Percentiles rank a stretch among this genome's conserved stretches.
Evolutionary conservation across 805 yeast species (phyloP).

Genomic region (Spathaspora gorwiae): DNA sequence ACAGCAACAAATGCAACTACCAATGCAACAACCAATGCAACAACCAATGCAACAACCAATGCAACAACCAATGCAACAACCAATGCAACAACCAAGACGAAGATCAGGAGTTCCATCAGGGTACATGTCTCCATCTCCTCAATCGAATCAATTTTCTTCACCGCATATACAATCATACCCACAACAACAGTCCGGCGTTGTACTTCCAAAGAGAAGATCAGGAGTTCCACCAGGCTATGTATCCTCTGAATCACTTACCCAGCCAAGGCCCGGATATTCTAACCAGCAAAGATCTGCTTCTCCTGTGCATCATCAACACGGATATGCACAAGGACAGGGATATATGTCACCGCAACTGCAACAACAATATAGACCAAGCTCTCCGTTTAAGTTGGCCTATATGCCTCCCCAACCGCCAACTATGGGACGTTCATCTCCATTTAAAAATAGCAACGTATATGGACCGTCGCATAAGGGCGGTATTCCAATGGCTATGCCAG

Average conservation of each 20-base stretch:
- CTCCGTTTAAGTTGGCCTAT: background rate
- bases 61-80: no score
- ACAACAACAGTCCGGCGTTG: slow-evolving; percentile 8
- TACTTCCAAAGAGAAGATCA: background rate
- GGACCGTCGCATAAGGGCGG: no score
- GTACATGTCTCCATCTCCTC: background rate
- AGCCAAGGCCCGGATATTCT: background rate
- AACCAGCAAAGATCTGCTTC: background rate
- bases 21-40: no score
- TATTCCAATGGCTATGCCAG: no score
- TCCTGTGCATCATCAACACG: background rate
- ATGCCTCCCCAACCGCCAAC: slow-evolving; percentile 5
- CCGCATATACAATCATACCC: background rate
- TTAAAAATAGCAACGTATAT: background rate
- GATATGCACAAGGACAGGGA: background rate
- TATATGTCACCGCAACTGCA: background rate
- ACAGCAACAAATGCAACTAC: no score
- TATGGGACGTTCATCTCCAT: background rate
- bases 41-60: no score
- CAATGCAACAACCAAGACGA: background rate
- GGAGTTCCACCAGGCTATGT: background rate
- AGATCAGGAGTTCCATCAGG: background rate
- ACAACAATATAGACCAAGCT: background rate
- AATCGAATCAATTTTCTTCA: no score
- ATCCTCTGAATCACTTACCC: background rate